Evolutionary conservation across 306 rosid species (phyloP).

Genomic region (Vicia faba): DNA sequence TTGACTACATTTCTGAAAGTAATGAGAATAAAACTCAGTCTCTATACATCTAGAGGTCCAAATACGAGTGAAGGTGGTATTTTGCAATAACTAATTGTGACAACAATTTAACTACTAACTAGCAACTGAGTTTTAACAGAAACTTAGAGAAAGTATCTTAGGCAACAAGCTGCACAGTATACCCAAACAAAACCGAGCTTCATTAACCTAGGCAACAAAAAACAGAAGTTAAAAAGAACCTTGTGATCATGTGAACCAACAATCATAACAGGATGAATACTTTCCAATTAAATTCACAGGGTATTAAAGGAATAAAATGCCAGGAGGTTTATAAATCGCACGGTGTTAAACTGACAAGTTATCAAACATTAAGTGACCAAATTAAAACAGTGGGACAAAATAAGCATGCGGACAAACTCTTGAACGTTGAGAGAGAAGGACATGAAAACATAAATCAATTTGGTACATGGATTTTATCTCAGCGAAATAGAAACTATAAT

Average conservation of each 20-base stretch:
- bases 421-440: background rate
- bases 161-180: background rate
- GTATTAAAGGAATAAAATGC: background rate
- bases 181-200: background rate
- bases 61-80: background rate
- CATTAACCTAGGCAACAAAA: background rate
- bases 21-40: background rate
- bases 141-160: background rate
- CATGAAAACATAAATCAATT: background rate
- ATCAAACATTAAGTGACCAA: background rate
- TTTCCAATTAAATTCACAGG: background rate
- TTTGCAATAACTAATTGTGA: background rate
- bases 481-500: background rate
- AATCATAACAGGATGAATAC: background rate
- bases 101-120: background rate
- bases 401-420: background rate
- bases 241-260: slow-evolving; percentile 1
- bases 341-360: background rate
- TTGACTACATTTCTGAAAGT: background rate
- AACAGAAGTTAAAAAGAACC: background rate
- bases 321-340: background rate
- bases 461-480: background rate
- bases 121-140: background rate
- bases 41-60: background rate
- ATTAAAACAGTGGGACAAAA: background rate